phyloP scores from a whole-genome alignment of 108 stramenopile species.

The Bacterosira constricta region DNA sequence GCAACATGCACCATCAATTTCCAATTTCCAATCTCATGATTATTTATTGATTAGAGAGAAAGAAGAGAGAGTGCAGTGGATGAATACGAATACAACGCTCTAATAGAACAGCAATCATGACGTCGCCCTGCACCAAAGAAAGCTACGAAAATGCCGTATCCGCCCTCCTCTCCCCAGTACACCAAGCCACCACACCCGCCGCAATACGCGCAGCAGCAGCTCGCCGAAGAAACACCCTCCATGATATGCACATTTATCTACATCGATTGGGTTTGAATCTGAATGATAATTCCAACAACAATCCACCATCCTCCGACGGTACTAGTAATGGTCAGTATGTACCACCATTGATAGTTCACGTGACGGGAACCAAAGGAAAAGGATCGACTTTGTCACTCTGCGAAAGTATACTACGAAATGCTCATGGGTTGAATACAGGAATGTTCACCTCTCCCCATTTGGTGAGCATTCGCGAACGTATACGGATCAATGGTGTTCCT shows the following conservation, averaged over 20 bases:
- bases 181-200: constrained; percentile 62
- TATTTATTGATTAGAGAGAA: no score
- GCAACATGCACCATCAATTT: no score
- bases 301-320: constrained; percentile 1
- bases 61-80: no score
- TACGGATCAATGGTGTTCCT: constrained; percentile 82
- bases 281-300: not conserved
- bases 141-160: constrained; percentile 57
- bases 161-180: constrained; percentile 66
- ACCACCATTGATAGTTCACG: constrained; percentile 66
- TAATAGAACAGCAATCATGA: not conserved
- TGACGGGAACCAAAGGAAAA: constrained; percentile 97
- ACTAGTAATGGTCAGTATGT: not conserved
- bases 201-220: constrained; percentile 46
- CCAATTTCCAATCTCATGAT: no score
- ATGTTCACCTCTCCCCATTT: constrained; percentile 94
- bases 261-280: constrained; percentile 45
- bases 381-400: constrained; percentile 87
- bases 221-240: constrained; percentile 58
- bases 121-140: constrained; percentile 1
- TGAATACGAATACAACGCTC: not conserved
- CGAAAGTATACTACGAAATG: constrained; percentile 70
- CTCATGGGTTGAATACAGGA: constrained; percentile 67
- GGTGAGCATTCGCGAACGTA: constrained; percentile 83
- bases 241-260: constrained; percentile 72